Base-by-base conservation (phyloP, 148 eudicot species). In the Euryodendron excelsum region DNA sequence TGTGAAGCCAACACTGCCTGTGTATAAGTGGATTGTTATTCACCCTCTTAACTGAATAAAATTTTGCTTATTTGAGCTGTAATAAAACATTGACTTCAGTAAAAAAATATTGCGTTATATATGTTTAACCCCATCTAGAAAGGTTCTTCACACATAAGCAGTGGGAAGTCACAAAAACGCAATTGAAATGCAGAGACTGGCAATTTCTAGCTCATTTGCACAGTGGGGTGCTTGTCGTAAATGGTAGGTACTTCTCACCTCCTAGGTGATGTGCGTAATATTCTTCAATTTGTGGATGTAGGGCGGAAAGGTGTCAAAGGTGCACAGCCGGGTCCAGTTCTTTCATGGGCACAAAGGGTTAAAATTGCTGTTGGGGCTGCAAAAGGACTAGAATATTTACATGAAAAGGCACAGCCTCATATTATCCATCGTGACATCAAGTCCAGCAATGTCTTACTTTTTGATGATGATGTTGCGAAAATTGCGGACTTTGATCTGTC, bases 301-400 rank as follows among this genome's bases (percentile, higher is more conserved):
- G 96, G 96, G 78, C 72, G 90, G 75, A 93, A 91, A 79, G 92
- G 96, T 74, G 94, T 91, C 33, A 88, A 88, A 74, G 92, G 94
- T 62, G 93, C 94, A 80, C 89, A 90, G 47, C 93, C 91, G 18
- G 96, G 95, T 68, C 94, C 94, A 53, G 91, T 89, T 78, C 82
- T 93, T 50, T 79, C 96, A 27, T 91, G 98, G 98, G 73, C 91
- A 34, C 96, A 90, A 64, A 81, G 98, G 75, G 96, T 91, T 45
- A 91, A 90, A 84, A 91, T 93, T 84, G 96, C 98, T 36, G 87
- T 91, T 13, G 93, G 98, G 18, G 92, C 98, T 47, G 98, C 96
- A 73, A 91, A 82, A 75, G 98, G 98, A 56, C 90, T 93, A 30
- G 96, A 91, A 75, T 93, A 87, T 78, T 82, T 93, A 61, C 98